These are phyloP conservation scores for Populus hybrid DNA, from an alignment of 441 rosid species.

Conservation along the genomic window DNA sequence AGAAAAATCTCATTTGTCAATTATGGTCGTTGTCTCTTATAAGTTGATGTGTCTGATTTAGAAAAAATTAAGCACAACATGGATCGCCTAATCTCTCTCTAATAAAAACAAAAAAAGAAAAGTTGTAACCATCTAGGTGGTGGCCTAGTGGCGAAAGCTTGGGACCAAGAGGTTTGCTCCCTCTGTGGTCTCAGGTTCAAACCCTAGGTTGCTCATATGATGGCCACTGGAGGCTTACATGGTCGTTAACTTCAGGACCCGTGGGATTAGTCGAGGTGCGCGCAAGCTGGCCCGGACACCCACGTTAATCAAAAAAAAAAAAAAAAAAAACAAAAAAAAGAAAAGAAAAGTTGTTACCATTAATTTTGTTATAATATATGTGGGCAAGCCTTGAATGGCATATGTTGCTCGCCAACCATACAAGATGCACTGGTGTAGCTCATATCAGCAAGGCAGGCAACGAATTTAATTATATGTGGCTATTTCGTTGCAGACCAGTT, in stretches of 20 bases:
- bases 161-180: no score
- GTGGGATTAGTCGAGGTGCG: no score
- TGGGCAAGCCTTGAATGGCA: constrained; percentile 12
- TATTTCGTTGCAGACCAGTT: constrained; percentile 11
- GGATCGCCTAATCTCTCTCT: background rate
- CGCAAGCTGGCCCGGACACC: no score
- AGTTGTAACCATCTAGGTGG: no score
- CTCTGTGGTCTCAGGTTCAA: no score
- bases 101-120: background rate
- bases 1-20: background rate
- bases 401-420: constrained; percentile 36
- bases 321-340: no score
- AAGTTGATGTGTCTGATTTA: background rate
- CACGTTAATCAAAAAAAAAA: no score
- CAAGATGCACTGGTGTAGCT: constrained; percentile 12
- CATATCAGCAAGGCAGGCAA: background rate
- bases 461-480: constrained; percentile 8
- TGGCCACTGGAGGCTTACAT: no score
- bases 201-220: no score
- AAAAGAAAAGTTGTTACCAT: constrained; percentile 8
- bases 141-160: no score
- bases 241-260: no score
- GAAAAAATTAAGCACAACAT: background rate
- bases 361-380: background rate
- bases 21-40: background rate